phyloP scores from a whole-genome alignment of 2,329 filamentous ascomycete species.

The Lecanosticta acicola region DNA sequence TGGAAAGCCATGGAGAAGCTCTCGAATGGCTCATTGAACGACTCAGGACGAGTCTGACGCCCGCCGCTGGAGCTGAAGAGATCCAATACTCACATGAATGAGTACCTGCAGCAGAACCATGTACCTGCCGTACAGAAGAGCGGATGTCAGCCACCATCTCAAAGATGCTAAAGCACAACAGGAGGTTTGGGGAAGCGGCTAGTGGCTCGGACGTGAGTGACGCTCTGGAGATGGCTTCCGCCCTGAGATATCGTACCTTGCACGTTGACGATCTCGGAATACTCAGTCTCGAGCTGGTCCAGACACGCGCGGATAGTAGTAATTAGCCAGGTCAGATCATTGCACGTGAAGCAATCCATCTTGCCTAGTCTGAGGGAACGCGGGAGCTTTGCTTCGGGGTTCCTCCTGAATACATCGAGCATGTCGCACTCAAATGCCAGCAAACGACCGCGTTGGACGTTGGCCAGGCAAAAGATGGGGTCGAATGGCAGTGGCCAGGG shows the following conservation, averaged over 20 bases:
- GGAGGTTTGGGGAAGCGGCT: no score
- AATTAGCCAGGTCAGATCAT: conserved; percentile 14
- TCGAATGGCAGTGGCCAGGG: conserved; percentile 24
- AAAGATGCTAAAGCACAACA: no score
- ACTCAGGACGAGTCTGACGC: no score
- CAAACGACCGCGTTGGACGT: conserved; percentile 18
- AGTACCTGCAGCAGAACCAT: conserved; percentile 15
- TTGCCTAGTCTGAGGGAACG: conserved; percentile 1
- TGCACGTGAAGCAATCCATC: conserved; percentile 10
- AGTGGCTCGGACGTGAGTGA: no score
- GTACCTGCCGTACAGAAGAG: neutral
- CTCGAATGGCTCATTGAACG: no score
- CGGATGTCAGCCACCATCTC: neutral
- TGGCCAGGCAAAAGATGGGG: conserved; percentile 19
- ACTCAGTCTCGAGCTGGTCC: conserved; percentile 10
- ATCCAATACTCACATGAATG: conserved; percentile 2
- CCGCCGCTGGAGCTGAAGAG: no score
- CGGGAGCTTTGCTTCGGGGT: conserved; percentile 7
- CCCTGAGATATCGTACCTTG: no score
- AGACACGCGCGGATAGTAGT: conserved; percentile 16
- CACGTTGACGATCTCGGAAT: conserved; percentile 16
- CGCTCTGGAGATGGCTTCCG: no score
- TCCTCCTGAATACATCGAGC: conserved; percentile 6
- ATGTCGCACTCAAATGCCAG: conserved; percentile 14
- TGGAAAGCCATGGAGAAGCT: no score